Base-by-base conservation (phyloP, 306 rosid species). In the Arachis stenosperma region DNA sequence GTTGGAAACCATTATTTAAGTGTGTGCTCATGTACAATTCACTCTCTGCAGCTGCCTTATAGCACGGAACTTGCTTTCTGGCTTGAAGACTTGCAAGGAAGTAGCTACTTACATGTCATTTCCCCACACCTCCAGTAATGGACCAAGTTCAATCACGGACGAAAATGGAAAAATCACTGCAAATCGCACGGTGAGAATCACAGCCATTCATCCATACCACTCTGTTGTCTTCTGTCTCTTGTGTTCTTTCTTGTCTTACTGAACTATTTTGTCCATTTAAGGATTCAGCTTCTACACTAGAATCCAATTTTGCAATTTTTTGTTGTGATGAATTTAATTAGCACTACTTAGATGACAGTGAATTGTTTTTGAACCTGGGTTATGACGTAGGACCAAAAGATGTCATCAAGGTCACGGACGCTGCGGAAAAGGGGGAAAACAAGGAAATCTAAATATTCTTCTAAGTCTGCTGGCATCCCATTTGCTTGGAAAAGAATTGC, bases 71-170 rank as follows among this genome's bases (percentile, higher is more conserved):
- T 88, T 93, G 61, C 94, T 93, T 81, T 73, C 88, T 86, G 94
- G 92, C 59, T 83, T 93, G 78, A 91, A 80, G 86, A 93, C 94
- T 73, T 93, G 98, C 86, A 36, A 60, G 64, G 96, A 93, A 80
- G 90, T 93, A 75, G 90, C 81, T 41, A 71, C 15, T 29, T 93
- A 90, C 84, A 91, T 93, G 94, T 88, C 88, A 75, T 59, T 78
- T 76, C 71, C 81, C 15, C 56, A 68, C 40, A 61, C 80, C 3
- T 33, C 4, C 37, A 33, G 37, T 83, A 55, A 39, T 67, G 83
- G 81, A 56, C 67, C 86, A 75, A 77, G 44, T 68, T 84, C 86
- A 17, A 63, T 60, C 58, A 61, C 69, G 67, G 87, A 86, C 40
- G 84, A 78, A 68, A 77, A 69, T 14, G 89, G 87, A 69, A 79